These are phyloP conservation scores for Aspergillus biplanus DNA, from an alignment of 495 filamentous ascomycete species.

Conservation along the genomic window DNA sequence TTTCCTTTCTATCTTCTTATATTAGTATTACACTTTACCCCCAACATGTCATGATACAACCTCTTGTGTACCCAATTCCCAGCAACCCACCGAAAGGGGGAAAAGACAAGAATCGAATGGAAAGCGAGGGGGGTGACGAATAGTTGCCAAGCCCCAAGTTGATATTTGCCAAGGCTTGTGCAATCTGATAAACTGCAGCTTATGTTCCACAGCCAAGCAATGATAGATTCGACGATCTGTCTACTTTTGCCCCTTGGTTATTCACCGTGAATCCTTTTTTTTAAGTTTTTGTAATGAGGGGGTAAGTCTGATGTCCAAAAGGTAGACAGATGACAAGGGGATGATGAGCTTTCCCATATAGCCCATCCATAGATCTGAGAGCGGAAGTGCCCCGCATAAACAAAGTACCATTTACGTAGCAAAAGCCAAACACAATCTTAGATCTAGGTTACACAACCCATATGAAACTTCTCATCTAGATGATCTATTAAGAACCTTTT, in stretches of 20 bases:
- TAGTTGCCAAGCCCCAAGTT: slow-evolving; percentile 40
- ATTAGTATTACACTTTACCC: slow-evolving; percentile 12
- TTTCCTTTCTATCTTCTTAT: slow-evolving; percentile 7
- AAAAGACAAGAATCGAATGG: slow-evolving; percentile 9
- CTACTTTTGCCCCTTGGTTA: slow-evolving; percentile 14
- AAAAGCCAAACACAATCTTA: slow-evolving; percentile 12
- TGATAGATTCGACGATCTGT: slow-evolving; percentile 22
- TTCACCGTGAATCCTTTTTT: not conserved
- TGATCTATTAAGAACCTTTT: not conserved
- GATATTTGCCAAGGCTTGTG: slow-evolving; percentile 44
- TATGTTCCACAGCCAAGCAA: slow-evolving; percentile 30
- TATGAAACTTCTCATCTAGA: slow-evolving; percentile 4
- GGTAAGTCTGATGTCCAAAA: too few relatives aligned
- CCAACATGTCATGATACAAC: slow-evolving; percentile 18
- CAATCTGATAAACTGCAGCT: slow-evolving; percentile 37
- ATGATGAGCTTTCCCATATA: too few relatives aligned
- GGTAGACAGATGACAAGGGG: too few relatives aligned
- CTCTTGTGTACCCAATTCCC: slow-evolving; percentile 18
- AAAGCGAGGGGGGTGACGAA: slow-evolving; percentile 33
- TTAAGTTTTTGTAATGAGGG: too few relatives aligned
- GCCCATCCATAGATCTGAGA: too few relatives aligned
- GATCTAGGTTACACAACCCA: slow-evolving; percentile 10
- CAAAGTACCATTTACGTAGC: slow-evolving; percentile 6
- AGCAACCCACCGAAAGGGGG: slow-evolving; percentile 18
- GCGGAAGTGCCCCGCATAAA: not conserved